Base-by-base conservation (phyloP, 495 filamentous ascomycete species). In the Aspergillus hancockii region DNA sequence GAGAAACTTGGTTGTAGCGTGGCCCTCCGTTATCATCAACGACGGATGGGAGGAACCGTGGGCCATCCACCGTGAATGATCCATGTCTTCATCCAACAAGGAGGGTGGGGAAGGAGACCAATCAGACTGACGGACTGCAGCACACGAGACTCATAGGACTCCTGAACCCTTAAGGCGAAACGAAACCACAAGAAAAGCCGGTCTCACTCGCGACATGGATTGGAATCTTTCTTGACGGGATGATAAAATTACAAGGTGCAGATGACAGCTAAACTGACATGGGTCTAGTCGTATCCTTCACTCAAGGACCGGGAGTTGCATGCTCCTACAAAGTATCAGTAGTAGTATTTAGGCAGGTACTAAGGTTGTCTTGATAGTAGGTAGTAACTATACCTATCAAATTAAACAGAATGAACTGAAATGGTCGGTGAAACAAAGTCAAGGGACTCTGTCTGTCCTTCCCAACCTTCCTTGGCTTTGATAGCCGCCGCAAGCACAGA, bases 51-150 rank as follows among this genome's bases (percentile, higher is more conserved):
- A 34, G 25, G 30, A 52, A 32, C 49, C 18, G 49, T 52, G 49
- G 49, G 49, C 49, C 49, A 28, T 22, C n/a, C 19, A 14, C 49
- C 49, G 19, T n/a, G 49, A 32, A 34, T 32, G 18, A 52, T 52
- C 28, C 49, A 52, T 52, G 49, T 32, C 19, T 51, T 16, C 23
- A 52, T 52, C 32, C 49, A 31, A 9, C 25, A 52, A 22, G 18
- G 18, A 49, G 49, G 28, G 25, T 12, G 28, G 28, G 25, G 22
- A n/a, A 16, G 8, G 19, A 8, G 43, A 10, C 43, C 43, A 47
- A 47, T 47, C 2, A 23, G 3, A 23, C 5, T 23, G 21, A 47
- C 23, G 19, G 2, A 47, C 18, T 10, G 21, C 43, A 22, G 43
- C 43, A 47, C 43, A 47, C 43, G 43, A 47, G 43, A n/a, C 8